phyloP scores from a whole-genome alignment of 2,329 filamentous ascomycete genomes.

The Cytospora chrysosperma region DNA sequence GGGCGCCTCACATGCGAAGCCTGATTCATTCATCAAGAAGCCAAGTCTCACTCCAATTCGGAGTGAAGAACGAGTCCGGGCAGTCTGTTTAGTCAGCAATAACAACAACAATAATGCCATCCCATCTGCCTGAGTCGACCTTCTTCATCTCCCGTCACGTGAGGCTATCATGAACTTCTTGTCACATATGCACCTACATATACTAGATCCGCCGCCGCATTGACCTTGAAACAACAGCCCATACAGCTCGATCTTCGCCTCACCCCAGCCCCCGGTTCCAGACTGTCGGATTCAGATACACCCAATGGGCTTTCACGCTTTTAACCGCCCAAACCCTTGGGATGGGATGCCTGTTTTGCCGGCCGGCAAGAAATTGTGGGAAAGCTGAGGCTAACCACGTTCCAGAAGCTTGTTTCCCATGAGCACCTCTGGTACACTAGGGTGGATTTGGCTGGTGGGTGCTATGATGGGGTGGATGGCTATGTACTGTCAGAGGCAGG shows the following conservation, averaged over 20 bases:
- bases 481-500: too few relatives aligned
- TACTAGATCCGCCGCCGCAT: background rate
- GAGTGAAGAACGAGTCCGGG: too few relatives aligned
- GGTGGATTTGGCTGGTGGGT: background rate
- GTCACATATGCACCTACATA: background rate
- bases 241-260: too few relatives aligned
- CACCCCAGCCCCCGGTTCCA: constrained; percentile 2
- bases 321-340: background rate
- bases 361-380: background rate
- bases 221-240: background rate
- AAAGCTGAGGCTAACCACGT: background rate
- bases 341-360: background rate
- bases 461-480: background rate
- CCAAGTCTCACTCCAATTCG: too few relatives aligned
- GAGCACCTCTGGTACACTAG: background rate
- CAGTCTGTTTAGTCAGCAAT: background rate
- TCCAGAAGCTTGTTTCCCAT: background rate
- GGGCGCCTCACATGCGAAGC: too few relatives aligned
- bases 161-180: background rate
- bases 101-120: too few relatives aligned
- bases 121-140: too few relatives aligned
- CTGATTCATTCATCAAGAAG: too few relatives aligned
- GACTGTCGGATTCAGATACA: background rate
- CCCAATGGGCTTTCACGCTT: constrained; percentile 17
- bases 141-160: too few relatives aligned